Conservation (phyloP, 2,329 filamentous ascomycete species). For the Penicillium sclerotigenum region DNA sequence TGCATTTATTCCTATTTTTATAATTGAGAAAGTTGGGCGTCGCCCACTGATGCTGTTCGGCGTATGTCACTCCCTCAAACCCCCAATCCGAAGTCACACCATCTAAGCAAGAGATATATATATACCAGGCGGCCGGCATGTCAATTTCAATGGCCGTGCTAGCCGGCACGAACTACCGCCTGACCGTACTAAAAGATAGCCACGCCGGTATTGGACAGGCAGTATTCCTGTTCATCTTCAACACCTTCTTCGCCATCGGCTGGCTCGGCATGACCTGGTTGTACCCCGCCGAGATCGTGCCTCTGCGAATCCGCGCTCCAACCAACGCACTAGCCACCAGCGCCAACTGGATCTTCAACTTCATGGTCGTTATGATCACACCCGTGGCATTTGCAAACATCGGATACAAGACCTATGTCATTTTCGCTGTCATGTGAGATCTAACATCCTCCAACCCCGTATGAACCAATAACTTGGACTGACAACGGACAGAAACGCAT, state of each 20-base stretch:
- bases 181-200: slow-evolving; percentile 32
- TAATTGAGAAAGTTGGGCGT: slow-evolving; percentile 50
- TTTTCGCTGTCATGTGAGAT: slow-evolving; percentile 50
- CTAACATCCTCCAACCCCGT: neutral
- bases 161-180: slow-evolving; percentile 32
- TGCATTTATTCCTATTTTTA: slow-evolving; percentile 47
- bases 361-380: slow-evolving; percentile 64
- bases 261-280: slow-evolving; percentile 63
- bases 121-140: slow-evolving; percentile 54
- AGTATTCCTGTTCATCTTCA: slow-evolving; percentile 60
- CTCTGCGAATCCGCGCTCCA: slow-evolving; percentile 56
- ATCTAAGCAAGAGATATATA: neutral
- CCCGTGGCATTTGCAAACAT: slow-evolving; percentile 57
- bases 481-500: slow-evolving; percentile 42
- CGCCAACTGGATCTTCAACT: slow-evolving; percentile 58
- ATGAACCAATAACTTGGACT: neutral
- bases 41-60: slow-evolving; percentile 71
- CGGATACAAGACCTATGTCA: slow-evolving; percentile 46
- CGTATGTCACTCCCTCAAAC: slow-evolving; percentile 21
- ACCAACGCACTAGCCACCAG: slow-evolving; percentile 60
- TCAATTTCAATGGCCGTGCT: slow-evolving; percentile 61
- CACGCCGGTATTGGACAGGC: slow-evolving; percentile 44
- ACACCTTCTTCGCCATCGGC: slow-evolving; percentile 60
- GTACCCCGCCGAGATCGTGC: slow-evolving; percentile 56
- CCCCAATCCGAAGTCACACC: too few relatives aligned